These are phyloP conservation scores for Sporothrix euskadiensis DNA, from an alignment of 2,329 filamentous ascomycete genomes.

Conservation along the genomic window DNA sequence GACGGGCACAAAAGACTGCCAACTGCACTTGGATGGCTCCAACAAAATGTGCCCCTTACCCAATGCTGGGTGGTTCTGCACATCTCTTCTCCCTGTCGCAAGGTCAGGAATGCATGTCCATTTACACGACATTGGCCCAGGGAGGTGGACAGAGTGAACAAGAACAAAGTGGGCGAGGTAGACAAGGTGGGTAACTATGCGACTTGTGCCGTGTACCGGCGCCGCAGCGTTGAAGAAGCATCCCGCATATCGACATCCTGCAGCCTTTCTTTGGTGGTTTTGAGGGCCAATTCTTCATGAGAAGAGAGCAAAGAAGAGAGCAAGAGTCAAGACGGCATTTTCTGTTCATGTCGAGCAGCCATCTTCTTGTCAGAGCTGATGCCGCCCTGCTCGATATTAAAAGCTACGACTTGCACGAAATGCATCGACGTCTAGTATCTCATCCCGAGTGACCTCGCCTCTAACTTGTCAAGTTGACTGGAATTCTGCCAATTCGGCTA, in stretches of 20 bases:
- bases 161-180: no score
- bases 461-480: slow-evolving; percentile 10
- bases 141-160: neutral
- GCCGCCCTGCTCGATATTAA: no score
- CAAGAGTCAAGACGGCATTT: neutral
- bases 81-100: slow-evolving; percentile 23
- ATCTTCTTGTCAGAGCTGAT: no score
- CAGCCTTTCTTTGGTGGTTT: neutral
- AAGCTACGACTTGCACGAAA: neutral
- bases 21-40: neutral
- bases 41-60: neutral
- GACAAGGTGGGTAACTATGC: neutral
- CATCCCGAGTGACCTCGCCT: neutral
- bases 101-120: slow-evolving; percentile 11
- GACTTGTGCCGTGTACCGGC: neutral
- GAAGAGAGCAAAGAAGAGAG: neutral
- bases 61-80: neutral
- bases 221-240: neutral
- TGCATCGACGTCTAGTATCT: neutral
- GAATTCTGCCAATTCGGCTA: slow-evolving; percentile 10
- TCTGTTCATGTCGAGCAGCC: neutral
- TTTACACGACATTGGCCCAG: slow-evolving; percentile 6
- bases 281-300: neutral
- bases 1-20: neutral
- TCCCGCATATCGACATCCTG: neutral